phyloP scores from a whole-genome alignment of 345 rosid species.

The Hypericum perforatum region DNA sequence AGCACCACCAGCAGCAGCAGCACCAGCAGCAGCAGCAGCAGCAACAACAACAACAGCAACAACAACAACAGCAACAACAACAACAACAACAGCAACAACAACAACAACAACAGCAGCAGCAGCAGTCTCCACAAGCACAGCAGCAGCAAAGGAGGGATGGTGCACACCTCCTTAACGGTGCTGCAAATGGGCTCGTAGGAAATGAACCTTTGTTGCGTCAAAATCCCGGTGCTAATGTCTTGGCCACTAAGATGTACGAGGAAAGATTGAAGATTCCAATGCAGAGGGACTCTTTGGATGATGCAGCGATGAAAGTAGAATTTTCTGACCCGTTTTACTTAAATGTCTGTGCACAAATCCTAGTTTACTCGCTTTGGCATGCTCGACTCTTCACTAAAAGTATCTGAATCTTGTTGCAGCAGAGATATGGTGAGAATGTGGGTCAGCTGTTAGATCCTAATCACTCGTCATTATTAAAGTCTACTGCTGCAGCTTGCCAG shows the following conservation, averaged over 20 bases:
- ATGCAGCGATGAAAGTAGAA: slow-evolving; percentile 69
- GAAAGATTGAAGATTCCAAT: slow-evolving; percentile 64
- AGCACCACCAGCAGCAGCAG: slow-evolving; percentile 45
- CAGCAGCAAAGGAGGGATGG: slow-evolving; percentile 75
- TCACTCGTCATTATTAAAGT: slow-evolving; percentile 79
- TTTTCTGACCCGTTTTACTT: too few relatives aligned
- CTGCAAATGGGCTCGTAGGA: slow-evolving; percentile 69
- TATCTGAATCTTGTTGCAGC: slow-evolving; percentile 30
- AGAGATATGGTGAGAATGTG: slow-evolving; percentile 75
- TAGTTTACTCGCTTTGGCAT: not conserved
- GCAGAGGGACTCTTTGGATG: slow-evolving; percentile 86
- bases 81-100: slow-evolving; percentile 35
- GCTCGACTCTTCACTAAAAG: not conserved
- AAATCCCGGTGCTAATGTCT: slow-evolving; percentile 65
- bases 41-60: slow-evolving; percentile 34
- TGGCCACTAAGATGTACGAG: slow-evolving; percentile 85
- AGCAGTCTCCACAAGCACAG: slow-evolving; percentile 36
- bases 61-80: slow-evolving; percentile 52
- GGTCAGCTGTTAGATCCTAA: slow-evolving; percentile 83
- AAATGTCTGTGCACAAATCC: too few relatives aligned
- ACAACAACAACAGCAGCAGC: slow-evolving; percentile 43
- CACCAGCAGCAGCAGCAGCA: slow-evolving; percentile 39
- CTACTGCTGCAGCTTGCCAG: slow-evolving; percentile 67
- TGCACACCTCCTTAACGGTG: slow-evolving; percentile 67
- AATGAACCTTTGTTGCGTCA: slow-evolving; percentile 75